Percentiles rank a stretch among this genome's conserved stretches.
Conservation (phyloP, 2,329 filamentous ascomycete genomes). For the Eutypella sp. region DNA sequence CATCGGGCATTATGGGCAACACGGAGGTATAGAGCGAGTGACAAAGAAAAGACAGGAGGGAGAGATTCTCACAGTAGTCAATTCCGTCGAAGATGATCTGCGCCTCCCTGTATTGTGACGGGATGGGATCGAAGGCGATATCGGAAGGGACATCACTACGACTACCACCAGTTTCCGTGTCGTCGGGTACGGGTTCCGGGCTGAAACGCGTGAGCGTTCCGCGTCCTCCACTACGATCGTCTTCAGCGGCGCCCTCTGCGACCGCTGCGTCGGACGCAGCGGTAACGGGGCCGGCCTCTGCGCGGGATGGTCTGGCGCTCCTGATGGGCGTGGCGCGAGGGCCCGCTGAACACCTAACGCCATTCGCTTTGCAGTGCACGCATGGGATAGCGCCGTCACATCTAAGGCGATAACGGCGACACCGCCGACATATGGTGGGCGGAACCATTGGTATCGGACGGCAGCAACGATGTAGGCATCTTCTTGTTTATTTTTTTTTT, state of each 20-base stretch:
- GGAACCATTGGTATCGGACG: conserved; percentile 1
- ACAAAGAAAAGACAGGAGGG: not conserved
- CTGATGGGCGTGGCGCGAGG: not conserved
- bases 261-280: not conserved
- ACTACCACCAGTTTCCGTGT: not conserved
- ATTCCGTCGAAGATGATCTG: conserved; percentile 11
- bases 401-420: not conserved
- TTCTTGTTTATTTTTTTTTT: not conserved
- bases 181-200: conserved; percentile 6
- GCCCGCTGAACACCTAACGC: not conserved
- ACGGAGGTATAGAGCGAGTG: not conserved
- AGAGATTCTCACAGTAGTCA: conserved; percentile 8
- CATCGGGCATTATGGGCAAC: too few relatives aligned
- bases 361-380: not conserved
- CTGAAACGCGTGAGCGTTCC: conserved; percentile 3
- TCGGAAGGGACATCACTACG: too few relatives aligned
- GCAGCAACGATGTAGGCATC: not conserved
- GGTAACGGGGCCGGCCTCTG: not conserved
- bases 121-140: conserved; percentile 4
- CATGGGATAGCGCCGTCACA: conserved; percentile 1
- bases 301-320: not conserved
- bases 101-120: conserved; percentile 9
- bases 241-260: not conserved
- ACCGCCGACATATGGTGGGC: not conserved
- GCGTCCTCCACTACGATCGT: conserved; percentile 2